These are phyloP conservation scores for Pseudocercospora musae DNA, from an alignment of 2,329 filamentous ascomycete genomes.

Conservation along the genomic window DNA sequence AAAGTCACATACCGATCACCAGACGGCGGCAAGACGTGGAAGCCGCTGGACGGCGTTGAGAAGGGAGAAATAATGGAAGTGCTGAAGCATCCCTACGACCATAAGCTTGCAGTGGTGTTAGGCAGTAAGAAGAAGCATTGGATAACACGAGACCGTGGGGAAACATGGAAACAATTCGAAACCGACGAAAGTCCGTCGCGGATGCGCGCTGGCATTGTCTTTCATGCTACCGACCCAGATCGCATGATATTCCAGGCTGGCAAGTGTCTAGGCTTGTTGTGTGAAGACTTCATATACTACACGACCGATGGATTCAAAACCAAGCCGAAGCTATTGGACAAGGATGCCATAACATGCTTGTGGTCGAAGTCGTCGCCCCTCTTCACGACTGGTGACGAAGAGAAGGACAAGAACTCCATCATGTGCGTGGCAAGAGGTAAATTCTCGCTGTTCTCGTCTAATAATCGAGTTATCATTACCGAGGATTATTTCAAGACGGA, in stretches of 20 bases:
- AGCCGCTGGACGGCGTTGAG: conserved; percentile 60
- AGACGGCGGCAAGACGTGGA: conserved; percentile 79
- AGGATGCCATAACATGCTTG: conserved; percentile 70
- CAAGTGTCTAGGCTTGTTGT: conserved; percentile 38
- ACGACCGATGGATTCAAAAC: conserved; percentile 82
- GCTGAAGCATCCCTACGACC: conserved; percentile 73
- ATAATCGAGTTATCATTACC: conserved; percentile 76
- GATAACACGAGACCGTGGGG: conserved; percentile 77
- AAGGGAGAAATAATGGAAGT: conserved; percentile 62
- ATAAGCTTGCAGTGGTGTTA: conserved; percentile 74
- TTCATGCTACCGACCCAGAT: conserved; percentile 78
- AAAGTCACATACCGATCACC: conserved; percentile 71
- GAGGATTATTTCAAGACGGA: conserved; percentile 73
- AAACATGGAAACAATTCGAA: conserved; percentile 74
- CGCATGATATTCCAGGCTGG: conserved; percentile 74
- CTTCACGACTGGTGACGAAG: conserved; percentile 67
- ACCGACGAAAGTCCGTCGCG: conserved; percentile 58
- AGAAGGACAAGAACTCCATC: conserved; percentile 66
- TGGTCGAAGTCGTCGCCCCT: conserved; percentile 78
- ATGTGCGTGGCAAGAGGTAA: conserved; percentile 76
- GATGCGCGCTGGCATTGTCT: conserved; percentile 60
- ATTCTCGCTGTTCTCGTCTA: conserved; percentile 66
- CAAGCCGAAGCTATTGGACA: conserved; percentile 61
- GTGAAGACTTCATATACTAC: conserved; percentile 59
- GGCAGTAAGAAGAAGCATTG: conserved; percentile 68